Base-by-base conservation (phyloP, 106 monocot species). In the Allium sativum region DNA sequence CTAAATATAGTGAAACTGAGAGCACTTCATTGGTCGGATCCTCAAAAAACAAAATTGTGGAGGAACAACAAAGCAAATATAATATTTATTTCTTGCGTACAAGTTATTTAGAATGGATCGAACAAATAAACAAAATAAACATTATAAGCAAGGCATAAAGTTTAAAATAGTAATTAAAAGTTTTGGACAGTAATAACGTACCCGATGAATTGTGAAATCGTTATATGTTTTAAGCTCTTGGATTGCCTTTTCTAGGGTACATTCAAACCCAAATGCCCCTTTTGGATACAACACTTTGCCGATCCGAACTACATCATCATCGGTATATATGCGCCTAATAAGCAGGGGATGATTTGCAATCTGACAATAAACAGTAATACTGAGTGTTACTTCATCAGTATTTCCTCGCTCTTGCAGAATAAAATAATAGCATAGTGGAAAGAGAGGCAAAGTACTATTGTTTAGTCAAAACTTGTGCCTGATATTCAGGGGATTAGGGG, bases 291-390 rank as follows among this genome's bases (percentile, higher is more conserved):
- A 70, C 47, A 74, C 42, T 71, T 61, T 91, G 44, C 84, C 87
- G 73, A 87, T 72, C 21, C 43, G 76, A 64, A 74, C 61, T 60
- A 82, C 77, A 80, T 91, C 87, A 40, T 84, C 78, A 63, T 96
- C 90, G 55, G 44, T 68, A 63, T 96, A 96, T 42, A 91, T 72
- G 22, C 74, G 82, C 65, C 96, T 72, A 52, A 96, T 71, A 18
- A 96, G 56, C 61, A 96, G 68, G n/a, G 96, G 96, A 79, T 96
- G 96, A 82, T 96, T 96, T 55, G 96, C 96, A 74, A 96, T 84
- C 96, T 96, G 77, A 55, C 2, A 56, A 56, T 12, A 5, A 31
- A 31, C 31, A 1, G 31, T 31, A 31, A 5, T 31, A 31, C 31
- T 31, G 31, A 31, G 31, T 31, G 31, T 3, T 5, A 31, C 31